Base-by-base conservation (phyloP, 495 filamentous ascomycete species). In the Aspergillus haitiensis region DNA sequence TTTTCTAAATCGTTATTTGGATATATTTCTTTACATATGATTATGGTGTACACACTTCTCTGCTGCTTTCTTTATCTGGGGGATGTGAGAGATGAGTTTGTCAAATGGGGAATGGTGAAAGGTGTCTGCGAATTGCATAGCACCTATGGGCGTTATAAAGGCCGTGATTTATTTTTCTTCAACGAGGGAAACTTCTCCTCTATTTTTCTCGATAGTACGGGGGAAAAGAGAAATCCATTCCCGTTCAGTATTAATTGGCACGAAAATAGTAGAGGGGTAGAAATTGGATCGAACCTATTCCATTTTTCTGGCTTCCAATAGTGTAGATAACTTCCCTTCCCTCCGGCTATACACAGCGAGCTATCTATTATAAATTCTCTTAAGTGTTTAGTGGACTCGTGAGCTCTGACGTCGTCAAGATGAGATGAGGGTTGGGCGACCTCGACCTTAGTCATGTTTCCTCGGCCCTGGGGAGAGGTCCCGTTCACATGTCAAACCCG, bases 401-500 rank as follows among this genome's bases (percentile, higher is more conserved):
- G 21, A 7, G 15, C 7, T 31, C 21, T 57, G 55, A 57, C 55
- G 49, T 57, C 55, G 49, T 42, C n/a, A 33, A 18, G 15, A 12
- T 40, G 37, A 16, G 45, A 9, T 4, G 34, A 15, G 36, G 18
- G 8, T 8, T 54, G 58, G 58, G 58, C 58, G 58, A 53, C 51
- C 31, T 60, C 58, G 58, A 54, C 49, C 55, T 58, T 58, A 58
- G 55, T 51, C 55, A 51, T 50, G 39, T 27, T 47, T 3, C 44
- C 36, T 36, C 58, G 37, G 32, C 44, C 46, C 16, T 32, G 51
- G 51, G 35, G 56, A 42, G 36, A 48, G 32, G 16, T 8, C 31
- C 44, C 44, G 40, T 63, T 63, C 61, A 63, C 61, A 63, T 63
- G 61, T 53, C 58, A 58, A 40, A 27, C 35, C 47, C 21, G 15